phyloP scores from a whole-genome alignment of 768 basidiomycete genomes.

The Lentinula boryana region DNA sequence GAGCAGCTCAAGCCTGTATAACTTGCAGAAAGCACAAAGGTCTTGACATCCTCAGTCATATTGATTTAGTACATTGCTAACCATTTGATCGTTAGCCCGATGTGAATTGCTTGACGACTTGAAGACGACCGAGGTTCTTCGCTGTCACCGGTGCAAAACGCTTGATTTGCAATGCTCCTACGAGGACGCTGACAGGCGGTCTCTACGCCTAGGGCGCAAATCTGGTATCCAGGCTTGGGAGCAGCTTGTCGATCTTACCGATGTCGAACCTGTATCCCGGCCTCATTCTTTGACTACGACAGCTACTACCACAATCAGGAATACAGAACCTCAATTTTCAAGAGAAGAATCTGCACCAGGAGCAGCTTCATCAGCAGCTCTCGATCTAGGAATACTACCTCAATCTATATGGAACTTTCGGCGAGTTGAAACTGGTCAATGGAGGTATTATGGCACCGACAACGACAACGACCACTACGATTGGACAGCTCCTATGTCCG shows the following conservation, averaged over 20 bases:
- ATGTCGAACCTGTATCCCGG: not conserved
- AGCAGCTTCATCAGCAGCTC: not conserved
- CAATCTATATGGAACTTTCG: not conserved
- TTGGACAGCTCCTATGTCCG: not conserved
- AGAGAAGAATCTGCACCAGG: not conserved
- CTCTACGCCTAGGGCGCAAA: not conserved
- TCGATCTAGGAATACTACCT: not conserved
- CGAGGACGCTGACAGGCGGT: not conserved
- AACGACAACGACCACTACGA: not conserved
- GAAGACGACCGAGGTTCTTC: not conserved
- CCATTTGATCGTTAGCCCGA: not conserved
- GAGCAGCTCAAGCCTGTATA: not conserved
- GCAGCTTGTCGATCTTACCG: not conserved
- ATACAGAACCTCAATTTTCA: not conserved
- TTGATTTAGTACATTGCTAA: too few relatives aligned
- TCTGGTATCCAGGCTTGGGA: not conserved
- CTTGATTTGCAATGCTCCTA: not conserved
- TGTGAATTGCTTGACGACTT: not conserved
- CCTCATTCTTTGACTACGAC: not conserved
- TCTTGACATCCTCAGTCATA: not conserved
- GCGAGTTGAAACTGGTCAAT: not conserved
- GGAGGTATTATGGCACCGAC: not conserved
- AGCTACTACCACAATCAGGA: not conserved
- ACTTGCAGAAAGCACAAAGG: not conserved
- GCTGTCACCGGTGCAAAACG: slow-evolving; percentile 1